Conservation (phyloP, 441 rosid species). For the Erysimum cheiri region DNA sequence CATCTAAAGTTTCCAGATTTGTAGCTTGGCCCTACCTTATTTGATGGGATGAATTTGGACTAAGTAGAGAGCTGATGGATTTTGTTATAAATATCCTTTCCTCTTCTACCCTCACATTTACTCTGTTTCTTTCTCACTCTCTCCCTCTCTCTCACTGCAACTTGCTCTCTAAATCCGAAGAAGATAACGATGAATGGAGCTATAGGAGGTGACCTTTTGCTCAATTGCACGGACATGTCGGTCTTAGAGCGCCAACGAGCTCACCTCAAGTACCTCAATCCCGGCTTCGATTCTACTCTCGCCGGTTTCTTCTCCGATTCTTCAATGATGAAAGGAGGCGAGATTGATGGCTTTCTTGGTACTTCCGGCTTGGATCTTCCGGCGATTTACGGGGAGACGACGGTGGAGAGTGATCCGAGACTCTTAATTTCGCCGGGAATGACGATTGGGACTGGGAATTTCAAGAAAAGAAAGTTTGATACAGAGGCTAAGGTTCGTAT, state of each 20-base stretch:
- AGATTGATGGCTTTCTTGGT: neutral
- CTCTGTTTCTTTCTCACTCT: conserved; percentile 26
- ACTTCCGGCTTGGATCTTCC: conserved; percentile 33
- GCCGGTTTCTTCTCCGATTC: conserved; percentile 39
- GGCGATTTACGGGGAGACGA: conserved; percentile 11
- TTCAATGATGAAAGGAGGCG: conserved; percentile 8
- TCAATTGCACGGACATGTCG: conserved; percentile 61
- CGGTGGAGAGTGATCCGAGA: conserved; percentile 41
- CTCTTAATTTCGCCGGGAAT: conserved; percentile 46
- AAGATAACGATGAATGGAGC: conserved; percentile 30
- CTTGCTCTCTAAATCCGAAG: neutral
- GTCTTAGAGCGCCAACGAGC: conserved; percentile 70
- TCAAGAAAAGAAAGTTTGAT: conserved; percentile 38
- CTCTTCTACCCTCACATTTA: conserved; percentile 34
- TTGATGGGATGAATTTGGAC: conserved; percentile 40
- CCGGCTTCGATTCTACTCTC: conserved; percentile 46
- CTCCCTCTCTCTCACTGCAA: conserved; percentile 22
- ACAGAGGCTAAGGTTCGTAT: conserved; percentile 39
- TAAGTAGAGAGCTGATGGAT: conserved; percentile 27
- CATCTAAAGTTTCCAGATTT: conserved; percentile 31
- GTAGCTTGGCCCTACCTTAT: conserved; percentile 15
- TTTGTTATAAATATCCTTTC: conserved; percentile 38
- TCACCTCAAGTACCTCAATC: conserved; percentile 52
- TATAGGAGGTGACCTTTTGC: conserved; percentile 39
- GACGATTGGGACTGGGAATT: conserved; percentile 40